These are phyloP conservation scores for Chlorella sorokiniana DNA, from an alignment of 139 green algal species.

Conservation along the genomic window DNA sequence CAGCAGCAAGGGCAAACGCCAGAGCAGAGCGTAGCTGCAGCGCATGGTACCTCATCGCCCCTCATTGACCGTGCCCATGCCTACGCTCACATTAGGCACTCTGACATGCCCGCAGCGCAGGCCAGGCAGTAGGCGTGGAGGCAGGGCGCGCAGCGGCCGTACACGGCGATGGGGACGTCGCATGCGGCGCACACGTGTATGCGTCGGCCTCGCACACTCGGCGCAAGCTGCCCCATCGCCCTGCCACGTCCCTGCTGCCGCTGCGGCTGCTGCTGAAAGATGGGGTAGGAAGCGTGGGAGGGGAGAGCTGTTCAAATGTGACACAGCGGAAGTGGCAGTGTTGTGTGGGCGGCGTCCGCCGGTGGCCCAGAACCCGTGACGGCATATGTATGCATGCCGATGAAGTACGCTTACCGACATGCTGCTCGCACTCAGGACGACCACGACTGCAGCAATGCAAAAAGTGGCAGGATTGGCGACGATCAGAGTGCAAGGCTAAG, in stretches of 20 bases:
- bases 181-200: conserved; percentile 73
- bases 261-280: not conserved
- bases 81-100: conserved; percentile 76
- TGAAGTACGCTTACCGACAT: too few species aligned
- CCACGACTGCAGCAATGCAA: too few species aligned
- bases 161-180: conserved; percentile 69
- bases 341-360: not conserved
- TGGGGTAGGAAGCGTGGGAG: not conserved
- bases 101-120: conserved; percentile 69
- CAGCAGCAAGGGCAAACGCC: too few species aligned
- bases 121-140: conserved; percentile 77
- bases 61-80: too few species aligned
- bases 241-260: too few species aligned
- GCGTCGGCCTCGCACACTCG: not conserved
- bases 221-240: conserved; percentile 8
- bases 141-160: conserved; percentile 76
- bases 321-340: not conserved
- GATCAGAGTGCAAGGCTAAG: too few species aligned
- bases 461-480: too few species aligned
- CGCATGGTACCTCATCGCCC: not conserved
- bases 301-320: too few species aligned
- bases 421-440: too few species aligned
- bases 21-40: not conserved
- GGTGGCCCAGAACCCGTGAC: too few species aligned
- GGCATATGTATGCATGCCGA: too few species aligned